Conservation (phyloP, 2,329 filamentous ascomycete species). For the Cladosporium sp. region DNA sequence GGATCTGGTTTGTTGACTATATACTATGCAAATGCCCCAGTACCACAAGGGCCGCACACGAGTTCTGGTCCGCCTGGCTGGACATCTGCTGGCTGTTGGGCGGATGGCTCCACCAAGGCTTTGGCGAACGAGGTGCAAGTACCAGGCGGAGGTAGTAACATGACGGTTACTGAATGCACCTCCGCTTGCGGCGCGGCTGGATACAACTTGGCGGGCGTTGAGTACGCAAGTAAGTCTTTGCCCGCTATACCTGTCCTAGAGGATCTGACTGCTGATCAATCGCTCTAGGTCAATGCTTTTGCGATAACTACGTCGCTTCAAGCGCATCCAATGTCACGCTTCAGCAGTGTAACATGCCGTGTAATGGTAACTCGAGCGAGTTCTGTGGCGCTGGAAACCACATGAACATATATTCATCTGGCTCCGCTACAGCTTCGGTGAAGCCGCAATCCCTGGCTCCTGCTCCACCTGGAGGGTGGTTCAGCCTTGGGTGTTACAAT, state of each 20-base stretch:
- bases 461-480: conserved; percentile 22
- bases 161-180: conserved; percentile 26
- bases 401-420: conserved; percentile 23
- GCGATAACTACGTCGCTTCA: conserved; percentile 24
- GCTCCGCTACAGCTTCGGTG: conserved; percentile 18
- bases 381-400: conserved; percentile 27
- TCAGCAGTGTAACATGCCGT: conserved; percentile 26
- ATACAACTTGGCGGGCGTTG: conserved; percentile 29
- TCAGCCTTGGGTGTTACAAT: conserved; percentile 22
- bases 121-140: conserved; percentile 18
- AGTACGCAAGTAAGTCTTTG: conserved; percentile 19
- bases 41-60: conserved; percentile 16
- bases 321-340: conserved; percentile 17
- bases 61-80: conserved; percentile 20
- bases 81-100: conserved; percentile 32
- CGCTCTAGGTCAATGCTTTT: conserved; percentile 32
- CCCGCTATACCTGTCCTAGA: too few relatives aligned
- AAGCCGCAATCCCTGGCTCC: conserved; percentile 18
- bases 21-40: conserved; percentile 22
- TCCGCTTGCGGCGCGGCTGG: conserved; percentile 24
- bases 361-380: conserved; percentile 27
- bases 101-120: conserved; percentile 22
- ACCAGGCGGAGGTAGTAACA: conserved; percentile 21
- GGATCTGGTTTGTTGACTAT: conserved; percentile 22
- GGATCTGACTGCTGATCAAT: conserved; percentile 5